phyloP scores from a whole-genome alignment of 2,329 filamentous ascomycete species.

The Metarhizium album region DNA sequence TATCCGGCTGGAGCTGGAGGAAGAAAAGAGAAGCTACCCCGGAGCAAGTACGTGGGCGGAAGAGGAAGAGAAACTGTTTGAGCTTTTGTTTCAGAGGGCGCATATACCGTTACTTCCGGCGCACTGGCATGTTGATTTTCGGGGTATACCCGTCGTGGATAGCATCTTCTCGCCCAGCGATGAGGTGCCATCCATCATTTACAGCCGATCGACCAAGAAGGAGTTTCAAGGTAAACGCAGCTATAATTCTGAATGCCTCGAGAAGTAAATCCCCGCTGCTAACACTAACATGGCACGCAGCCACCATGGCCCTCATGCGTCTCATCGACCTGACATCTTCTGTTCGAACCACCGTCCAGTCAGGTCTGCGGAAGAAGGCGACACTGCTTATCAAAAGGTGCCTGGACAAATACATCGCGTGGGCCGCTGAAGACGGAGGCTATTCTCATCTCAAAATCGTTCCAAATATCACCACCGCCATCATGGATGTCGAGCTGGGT shows the following conservation, averaged over 20 bases:
- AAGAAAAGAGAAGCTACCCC: slow-evolving; percentile 30
- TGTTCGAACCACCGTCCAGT: slow-evolving; percentile 24
- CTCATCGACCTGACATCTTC: slow-evolving; percentile 29
- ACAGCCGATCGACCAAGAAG: slow-evolving; percentile 21
- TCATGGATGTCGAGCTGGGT: slow-evolving; percentile 20
- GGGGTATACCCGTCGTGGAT: slow-evolving; percentile 27
- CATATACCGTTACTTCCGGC: slow-evolving; percentile 28
- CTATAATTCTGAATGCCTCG: too few relatives aligned
- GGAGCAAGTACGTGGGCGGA: slow-evolving; percentile 38
- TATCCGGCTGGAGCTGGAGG: slow-evolving; percentile 26
- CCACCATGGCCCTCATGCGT: slow-evolving; percentile 26
- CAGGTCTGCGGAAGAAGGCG: slow-evolving; percentile 21
- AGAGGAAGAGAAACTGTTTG: slow-evolving; percentile 35
- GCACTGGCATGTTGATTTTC: slow-evolving; percentile 30
- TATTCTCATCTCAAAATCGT: slow-evolving; percentile 23
- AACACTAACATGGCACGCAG: slow-evolving; percentile 13
- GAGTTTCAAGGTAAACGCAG: slow-evolving; percentile 25
- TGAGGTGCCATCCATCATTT: slow-evolving; percentile 25
- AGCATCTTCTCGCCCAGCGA: slow-evolving; percentile 23
- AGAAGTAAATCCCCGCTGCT: not conserved
- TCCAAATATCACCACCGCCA: slow-evolving; percentile 28
- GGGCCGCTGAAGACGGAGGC: slow-evolving; percentile 31
- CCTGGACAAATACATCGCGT: slow-evolving; percentile 25
- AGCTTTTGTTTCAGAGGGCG: slow-evolving; percentile 30
- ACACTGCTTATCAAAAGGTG: slow-evolving; percentile 22